Evolutionary conservation across 352 stramenopile species (phyloP).

Genomic region (Phytophthora pinifolia): DNA sequence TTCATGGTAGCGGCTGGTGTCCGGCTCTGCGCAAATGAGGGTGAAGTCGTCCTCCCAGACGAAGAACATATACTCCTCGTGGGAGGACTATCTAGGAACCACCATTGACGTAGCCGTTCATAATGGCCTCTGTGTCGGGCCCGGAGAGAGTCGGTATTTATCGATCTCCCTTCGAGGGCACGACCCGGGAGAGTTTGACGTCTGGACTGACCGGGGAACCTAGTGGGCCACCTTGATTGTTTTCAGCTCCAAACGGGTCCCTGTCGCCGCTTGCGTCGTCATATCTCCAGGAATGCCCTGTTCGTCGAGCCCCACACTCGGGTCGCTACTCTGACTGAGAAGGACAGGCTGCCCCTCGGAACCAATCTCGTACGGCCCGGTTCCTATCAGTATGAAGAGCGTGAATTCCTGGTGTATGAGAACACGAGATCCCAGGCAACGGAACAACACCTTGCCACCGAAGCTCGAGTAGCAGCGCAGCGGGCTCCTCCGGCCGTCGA

Average conservation of each 20-base stretch:
- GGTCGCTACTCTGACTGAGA: not conserved
- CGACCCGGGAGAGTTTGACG: not conserved
- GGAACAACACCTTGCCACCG: not conserved
- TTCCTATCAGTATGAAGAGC: not conserved
- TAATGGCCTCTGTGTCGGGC: too few relatives aligned
- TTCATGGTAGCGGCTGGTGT: not conserved
- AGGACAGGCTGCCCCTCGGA: not conserved
- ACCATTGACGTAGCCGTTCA: too few relatives aligned
- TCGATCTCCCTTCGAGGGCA: not conserved
- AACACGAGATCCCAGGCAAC: not conserved
- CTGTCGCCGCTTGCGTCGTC: not conserved
- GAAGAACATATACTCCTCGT: too few relatives aligned
- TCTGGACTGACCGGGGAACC: not conserved
- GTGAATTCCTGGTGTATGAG: not conserved
- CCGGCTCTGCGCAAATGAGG: not conserved
- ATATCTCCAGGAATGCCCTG: not conserved
- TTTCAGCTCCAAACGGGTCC: not conserved
- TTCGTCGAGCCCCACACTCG: not conserved
- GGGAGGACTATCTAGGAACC: too few relatives aligned
- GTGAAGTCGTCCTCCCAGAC: not conserved
- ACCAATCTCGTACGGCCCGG: constrained; percentile 6
- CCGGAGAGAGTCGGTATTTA: too few relatives aligned
- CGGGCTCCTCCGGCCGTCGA: not conserved
- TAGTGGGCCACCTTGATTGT: not conserved
- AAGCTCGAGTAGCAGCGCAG: not conserved